These are phyloP conservation scores for Argentina anserina DNA, from an alignment of 306 rosid species.

Conservation along the genomic window DNA sequence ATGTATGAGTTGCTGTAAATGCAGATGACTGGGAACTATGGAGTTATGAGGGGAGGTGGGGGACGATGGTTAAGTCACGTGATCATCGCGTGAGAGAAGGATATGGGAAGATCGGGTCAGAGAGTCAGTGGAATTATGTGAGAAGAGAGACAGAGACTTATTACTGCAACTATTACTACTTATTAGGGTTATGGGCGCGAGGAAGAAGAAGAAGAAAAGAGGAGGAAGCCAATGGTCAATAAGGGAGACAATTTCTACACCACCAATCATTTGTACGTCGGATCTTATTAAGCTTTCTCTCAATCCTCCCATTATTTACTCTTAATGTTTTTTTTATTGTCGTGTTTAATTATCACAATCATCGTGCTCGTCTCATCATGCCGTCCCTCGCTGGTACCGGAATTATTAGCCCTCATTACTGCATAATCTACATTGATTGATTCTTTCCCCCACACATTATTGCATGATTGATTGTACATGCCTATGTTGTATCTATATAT, in stretches of 20 bases:
- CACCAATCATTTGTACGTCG: conserved; percentile 66
- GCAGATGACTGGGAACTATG: not conserved
- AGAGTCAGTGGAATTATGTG: conserved; percentile 43
- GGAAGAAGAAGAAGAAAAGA: not conserved
- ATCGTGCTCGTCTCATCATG: not conserved
- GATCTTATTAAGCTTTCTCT: conserved; percentile 27
- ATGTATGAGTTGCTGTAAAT: not conserved
- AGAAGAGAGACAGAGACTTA: not conserved
- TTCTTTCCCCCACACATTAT: not conserved
- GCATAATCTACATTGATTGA: not conserved
- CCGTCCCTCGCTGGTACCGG: not conserved
- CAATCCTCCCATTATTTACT: not conserved
- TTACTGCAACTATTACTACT: too few species aligned
- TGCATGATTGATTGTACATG: not conserved
- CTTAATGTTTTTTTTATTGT: not conserved
- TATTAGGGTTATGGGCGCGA: conserved; percentile 33
- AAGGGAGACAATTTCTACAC: conserved; percentile 47
- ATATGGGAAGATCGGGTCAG: conserved; percentile 23
- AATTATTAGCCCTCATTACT: not conserved
- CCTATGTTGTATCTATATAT: too few species aligned
- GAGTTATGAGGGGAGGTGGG: not conserved
- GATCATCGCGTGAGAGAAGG: conserved; percentile 37
- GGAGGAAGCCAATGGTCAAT: conserved; percentile 6
- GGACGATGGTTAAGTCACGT: conserved; percentile 30
- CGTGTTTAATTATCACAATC: not conserved